Evolutionary conservation across 257 asterid genomes (phyloP).

Genomic region (Nicotiana paniculata): DNA sequence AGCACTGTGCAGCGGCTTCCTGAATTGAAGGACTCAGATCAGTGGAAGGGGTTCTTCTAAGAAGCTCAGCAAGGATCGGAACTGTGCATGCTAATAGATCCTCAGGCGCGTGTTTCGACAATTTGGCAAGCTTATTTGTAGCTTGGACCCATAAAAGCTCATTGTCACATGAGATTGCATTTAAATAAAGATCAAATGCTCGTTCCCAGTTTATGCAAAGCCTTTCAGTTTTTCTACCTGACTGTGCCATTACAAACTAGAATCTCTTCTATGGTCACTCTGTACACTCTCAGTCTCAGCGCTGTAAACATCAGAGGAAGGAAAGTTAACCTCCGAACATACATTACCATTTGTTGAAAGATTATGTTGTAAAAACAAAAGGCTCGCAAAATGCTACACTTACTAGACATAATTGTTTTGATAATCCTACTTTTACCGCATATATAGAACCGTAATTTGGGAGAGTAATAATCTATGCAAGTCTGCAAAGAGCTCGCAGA

Average conservation of each 20-base stretch:
- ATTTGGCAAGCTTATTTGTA: conserved; percentile 34
- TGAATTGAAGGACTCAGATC: conserved; percentile 26
- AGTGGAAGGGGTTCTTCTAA: conserved; percentile 19
- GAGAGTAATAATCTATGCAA: neutral
- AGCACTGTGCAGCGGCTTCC: conserved; percentile 49
- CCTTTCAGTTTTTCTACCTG: conserved; percentile 21
- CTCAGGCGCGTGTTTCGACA: conserved; percentile 45
- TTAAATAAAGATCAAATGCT: conserved; percentile 29
- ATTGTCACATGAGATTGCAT: conserved; percentile 26
- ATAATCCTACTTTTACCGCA: neutral
- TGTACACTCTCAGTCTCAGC: neutral
- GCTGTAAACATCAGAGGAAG: neutral
- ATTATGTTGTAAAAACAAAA: neutral
- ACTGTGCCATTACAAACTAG: conserved; percentile 20
- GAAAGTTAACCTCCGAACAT: neutral
- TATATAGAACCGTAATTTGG: neutral
- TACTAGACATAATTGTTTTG: neutral
- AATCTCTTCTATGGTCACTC: neutral
- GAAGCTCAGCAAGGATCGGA: conserved; percentile 44
- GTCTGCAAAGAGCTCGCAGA: neutral
- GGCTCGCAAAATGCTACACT: neutral
- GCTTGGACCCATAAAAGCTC: conserved; percentile 33
- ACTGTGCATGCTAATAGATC: conserved; percentile 29
- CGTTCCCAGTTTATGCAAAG: conserved; percentile 37
- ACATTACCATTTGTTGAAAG: neutral